Percentiles rank a stretch among this genome's conserved stretches.
Conservation (phyloP, 2,329 filamentous ascomycete genomes). For the Pestalotiopsis sp. region DNA sequence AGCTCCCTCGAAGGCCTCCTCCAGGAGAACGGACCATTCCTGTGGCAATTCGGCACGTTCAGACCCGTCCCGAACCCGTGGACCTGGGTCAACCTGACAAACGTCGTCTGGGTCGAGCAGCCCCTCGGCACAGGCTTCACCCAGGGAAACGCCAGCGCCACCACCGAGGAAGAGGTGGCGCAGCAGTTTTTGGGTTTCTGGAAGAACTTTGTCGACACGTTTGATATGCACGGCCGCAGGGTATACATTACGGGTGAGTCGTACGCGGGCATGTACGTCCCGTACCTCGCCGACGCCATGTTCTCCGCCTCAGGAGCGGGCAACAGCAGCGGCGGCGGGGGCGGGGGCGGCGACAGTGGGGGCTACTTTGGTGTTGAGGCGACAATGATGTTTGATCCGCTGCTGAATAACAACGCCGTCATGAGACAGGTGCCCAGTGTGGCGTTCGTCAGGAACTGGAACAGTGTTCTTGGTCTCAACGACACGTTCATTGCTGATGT, state of each 20-base stretch:
- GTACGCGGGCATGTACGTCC: slow-evolving; percentile 56
- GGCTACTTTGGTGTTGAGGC: slow-evolving; percentile 55
- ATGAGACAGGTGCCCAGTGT: slow-evolving; percentile 47
- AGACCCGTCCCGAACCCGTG: slow-evolving; percentile 68
- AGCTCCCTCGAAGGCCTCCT: slow-evolving; percentile 69
- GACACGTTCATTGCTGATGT: slow-evolving; percentile 58
- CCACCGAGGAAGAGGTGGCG: slow-evolving; percentile 68
- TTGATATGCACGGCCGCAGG: slow-evolving; percentile 52
- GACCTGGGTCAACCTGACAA: slow-evolving; percentile 76
- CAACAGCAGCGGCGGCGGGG: slow-evolving; percentile 22
- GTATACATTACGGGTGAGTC: slow-evolving; percentile 58
- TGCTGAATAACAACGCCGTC: slow-evolving; percentile 52
- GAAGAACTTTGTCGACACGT: slow-evolving; percentile 57
- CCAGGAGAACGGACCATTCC: slow-evolving; percentile 77
- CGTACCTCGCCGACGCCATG: slow-evolving; percentile 58
- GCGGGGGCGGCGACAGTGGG: slow-evolving; percentile 35
- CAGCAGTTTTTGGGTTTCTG: slow-evolving; percentile 77
- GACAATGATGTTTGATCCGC: slow-evolving; percentile 67
- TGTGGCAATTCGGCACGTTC: slow-evolving; percentile 71
- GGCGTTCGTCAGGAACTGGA: slow-evolving; percentile 58
- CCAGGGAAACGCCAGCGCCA: slow-evolving; percentile 64
- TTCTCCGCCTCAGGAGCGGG: slow-evolving; percentile 26
- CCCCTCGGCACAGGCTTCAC: slow-evolving; percentile 71
- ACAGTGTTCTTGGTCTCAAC: slow-evolving; percentile 58
- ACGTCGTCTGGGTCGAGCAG: slow-evolving; percentile 77